phyloP scores from a whole-genome alignment of 768 basidiomycete genomes.

The Fomitopsis serialis region DNA sequence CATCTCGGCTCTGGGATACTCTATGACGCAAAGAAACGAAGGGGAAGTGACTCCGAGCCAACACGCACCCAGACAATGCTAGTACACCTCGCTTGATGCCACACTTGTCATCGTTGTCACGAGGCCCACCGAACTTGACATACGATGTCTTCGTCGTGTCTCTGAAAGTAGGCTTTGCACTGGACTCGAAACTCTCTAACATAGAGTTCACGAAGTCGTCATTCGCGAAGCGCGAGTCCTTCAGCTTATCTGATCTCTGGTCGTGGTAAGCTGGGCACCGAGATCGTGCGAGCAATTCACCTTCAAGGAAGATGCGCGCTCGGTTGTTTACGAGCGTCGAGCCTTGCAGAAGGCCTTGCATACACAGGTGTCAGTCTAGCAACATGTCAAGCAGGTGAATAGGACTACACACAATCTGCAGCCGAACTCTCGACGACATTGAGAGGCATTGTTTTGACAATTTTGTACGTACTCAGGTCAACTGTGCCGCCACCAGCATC shows the following conservation, averaged over 20 bases:
- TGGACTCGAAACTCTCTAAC: conserved; percentile 32
- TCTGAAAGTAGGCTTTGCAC: conserved; percentile 40
- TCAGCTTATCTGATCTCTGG: conserved; percentile 22
- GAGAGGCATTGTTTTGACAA: conserved; percentile 22
- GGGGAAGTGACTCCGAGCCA: too few relatives aligned
- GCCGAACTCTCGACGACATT: conserved; percentile 43
- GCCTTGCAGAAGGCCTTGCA: conserved; percentile 35
- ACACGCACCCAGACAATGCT: conserved; percentile 30
- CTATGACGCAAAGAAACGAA: too few relatives aligned
- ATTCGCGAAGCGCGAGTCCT: conserved; percentile 25
- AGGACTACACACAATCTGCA: background rate
- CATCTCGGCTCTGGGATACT: conserved; percentile 26
- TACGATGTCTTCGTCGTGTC: conserved; percentile 32
- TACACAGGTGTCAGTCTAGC: background rate
- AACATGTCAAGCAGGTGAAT: background rate
- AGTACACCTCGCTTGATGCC: conserved; percentile 37
- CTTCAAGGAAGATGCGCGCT: conserved; percentile 26
- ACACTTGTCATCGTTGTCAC: conserved; percentile 32
- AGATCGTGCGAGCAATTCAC: conserved; percentile 15
- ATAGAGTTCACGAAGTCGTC: conserved; percentile 32
- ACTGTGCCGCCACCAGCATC: conserved; percentile 62
- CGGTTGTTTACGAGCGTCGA: conserved; percentile 33
- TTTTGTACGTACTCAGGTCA: conserved; percentile 51
- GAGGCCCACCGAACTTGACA: conserved; percentile 35
- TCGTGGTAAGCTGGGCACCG: background rate